These are phyloP conservation scores for Fusarium azukiicola DNA, from an alignment of 2,329 filamentous ascomycete species.

Conservation along the genomic window DNA sequence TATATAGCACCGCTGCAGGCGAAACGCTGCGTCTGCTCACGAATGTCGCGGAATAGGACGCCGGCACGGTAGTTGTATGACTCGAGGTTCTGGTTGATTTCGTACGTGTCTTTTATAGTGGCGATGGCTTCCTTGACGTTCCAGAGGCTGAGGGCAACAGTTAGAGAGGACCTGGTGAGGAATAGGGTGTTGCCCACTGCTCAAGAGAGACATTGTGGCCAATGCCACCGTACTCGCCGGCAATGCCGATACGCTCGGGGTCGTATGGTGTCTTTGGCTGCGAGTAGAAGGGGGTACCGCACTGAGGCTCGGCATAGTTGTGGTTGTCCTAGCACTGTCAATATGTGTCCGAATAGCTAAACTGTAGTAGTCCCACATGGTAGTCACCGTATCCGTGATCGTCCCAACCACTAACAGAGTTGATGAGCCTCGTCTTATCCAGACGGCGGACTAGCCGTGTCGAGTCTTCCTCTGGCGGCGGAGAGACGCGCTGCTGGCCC, in stretches of 20 bases:
- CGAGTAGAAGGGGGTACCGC: slow-evolving; percentile 85
- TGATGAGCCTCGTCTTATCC: slow-evolving; percentile 83
- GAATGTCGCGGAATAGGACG: slow-evolving; percentile 79
- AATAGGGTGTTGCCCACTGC: slow-evolving; percentile 5
- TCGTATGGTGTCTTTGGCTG: slow-evolving; percentile 77
- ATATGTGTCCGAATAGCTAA: accelerated
- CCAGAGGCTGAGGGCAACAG: slow-evolving; percentile 77
- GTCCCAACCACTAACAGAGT: slow-evolving; percentile 83
- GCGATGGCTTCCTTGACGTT: slow-evolving; percentile 79
- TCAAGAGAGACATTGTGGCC: slow-evolving; percentile 82
- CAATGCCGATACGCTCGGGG: slow-evolving; percentile 80
- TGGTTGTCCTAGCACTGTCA: slow-evolving; percentile 76
- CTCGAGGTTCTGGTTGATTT: slow-evolving; percentile 78
- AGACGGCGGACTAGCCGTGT: slow-evolving; percentile 75
- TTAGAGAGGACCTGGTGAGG: background rate
- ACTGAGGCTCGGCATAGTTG: slow-evolving; percentile 86
- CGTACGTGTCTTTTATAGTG: slow-evolving; percentile 83
- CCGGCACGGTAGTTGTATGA: slow-evolving; percentile 85
- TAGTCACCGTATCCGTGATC: slow-evolving; percentile 86
- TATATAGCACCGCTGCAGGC: slow-evolving; percentile 85
- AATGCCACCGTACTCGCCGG: slow-evolving; percentile 86
- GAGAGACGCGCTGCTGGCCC: slow-evolving; percentile 37
- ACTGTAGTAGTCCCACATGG: slow-evolving; percentile 13
- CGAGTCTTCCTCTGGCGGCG: slow-evolving; percentile 71
- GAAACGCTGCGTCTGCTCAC: slow-evolving; percentile 79